Conservation (phyloP, 2,329 filamentous ascomycete genomes). For the Coniella vitis region DNA sequence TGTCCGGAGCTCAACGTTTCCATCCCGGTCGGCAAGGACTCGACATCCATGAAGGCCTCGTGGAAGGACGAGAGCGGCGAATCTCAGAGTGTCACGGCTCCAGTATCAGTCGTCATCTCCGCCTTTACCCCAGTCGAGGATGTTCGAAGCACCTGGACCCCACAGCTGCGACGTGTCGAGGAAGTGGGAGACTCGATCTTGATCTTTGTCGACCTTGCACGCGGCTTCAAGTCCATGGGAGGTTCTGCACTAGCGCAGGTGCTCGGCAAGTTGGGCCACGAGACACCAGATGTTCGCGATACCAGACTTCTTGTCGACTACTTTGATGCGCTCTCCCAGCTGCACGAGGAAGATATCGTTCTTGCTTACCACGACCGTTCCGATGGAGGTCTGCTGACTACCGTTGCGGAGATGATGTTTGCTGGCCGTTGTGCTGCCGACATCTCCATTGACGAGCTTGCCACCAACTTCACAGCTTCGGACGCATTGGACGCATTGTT, state of each 20-base stretch:
- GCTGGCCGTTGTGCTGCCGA: slow-evolving; percentile 86
- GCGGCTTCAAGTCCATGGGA: slow-evolving; percentile 73
- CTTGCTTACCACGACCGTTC: slow-evolving; percentile 93
- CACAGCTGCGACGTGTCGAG: slow-evolving; percentile 72
- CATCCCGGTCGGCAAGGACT: slow-evolving; percentile 96
- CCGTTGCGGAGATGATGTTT: slow-evolving; percentile 96
- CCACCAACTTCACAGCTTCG: slow-evolving; percentile 54
- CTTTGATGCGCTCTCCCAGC: slow-evolving; percentile 73
- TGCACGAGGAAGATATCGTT: slow-evolving; percentile 57
- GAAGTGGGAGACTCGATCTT: slow-evolving; percentile 85
- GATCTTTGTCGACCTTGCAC: slow-evolving; percentile 84
- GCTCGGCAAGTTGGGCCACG: slow-evolving; percentile 76
- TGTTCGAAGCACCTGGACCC: slow-evolving; percentile 86
- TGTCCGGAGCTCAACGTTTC: slow-evolving; percentile 86
- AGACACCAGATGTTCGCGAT: slow-evolving; percentile 80
- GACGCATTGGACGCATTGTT: slow-evolving; percentile 74
- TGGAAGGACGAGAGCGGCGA: slow-evolving; percentile 71
- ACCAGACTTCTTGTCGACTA: slow-evolving; percentile 77
- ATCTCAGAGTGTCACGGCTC: slow-evolving; percentile 81
- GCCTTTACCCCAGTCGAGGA: slow-evolving; percentile 82
- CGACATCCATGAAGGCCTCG: slow-evolving; percentile 97
- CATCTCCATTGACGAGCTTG: slow-evolving; percentile 70
- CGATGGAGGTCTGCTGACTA: slow-evolving; percentile 86
- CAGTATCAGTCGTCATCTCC: slow-evolving; percentile 84
- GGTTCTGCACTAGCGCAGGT: slow-evolving; percentile 89